Percentiles rank a stretch among this genome's conserved stretches.
Evolutionary conservation across 106 monocot species (phyloP).

Genomic region (Acorus gramineus): DNA sequence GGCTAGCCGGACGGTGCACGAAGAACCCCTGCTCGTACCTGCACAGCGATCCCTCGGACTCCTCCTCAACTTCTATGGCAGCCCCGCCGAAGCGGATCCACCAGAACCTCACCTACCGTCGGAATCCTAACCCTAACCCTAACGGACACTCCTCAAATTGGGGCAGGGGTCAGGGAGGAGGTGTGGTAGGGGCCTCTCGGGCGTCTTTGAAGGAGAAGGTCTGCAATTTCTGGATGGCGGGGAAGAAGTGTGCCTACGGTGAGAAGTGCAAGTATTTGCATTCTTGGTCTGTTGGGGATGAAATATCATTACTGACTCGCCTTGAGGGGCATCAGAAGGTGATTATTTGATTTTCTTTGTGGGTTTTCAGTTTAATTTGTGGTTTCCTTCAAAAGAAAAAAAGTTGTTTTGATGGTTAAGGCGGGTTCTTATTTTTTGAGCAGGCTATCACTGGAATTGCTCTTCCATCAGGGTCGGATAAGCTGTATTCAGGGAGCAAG

Average conservation of each 20-base stretch:
- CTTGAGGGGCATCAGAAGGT: slow-evolving; percentile 85
- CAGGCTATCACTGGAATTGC: slow-evolving; percentile 88
- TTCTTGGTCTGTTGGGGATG: slow-evolving; percentile 48
- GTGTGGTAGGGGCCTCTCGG: slow-evolving; percentile 4
- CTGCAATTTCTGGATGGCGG: slow-evolving; percentile 33
- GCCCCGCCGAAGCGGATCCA: slow-evolving; percentile 10
- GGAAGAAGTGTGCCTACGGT: slow-evolving; percentile 43
- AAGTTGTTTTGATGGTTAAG: too few species aligned
- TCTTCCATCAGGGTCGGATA: slow-evolving; percentile 79
- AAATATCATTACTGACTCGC: slow-evolving; percentile 44
- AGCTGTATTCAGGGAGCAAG: slow-evolving; percentile 88
- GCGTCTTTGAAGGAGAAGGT: slow-evolving; percentile 11
- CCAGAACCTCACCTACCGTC: too few species aligned
- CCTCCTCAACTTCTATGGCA: neutral
- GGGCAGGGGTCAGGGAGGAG: slow-evolving; percentile 37
- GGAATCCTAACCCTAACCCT: slow-evolving; percentile 14
- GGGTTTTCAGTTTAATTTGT: neutral
- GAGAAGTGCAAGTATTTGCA: slow-evolving; percentile 62
- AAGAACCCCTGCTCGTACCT: slow-evolving; percentile 10
- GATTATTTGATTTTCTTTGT: neutral
- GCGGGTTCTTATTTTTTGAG: neutral
- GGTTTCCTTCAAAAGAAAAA: neutral
- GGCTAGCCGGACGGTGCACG: slow-evolving; percentile 10
- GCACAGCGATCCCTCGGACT: slow-evolving; percentile 2
- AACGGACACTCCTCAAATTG: slow-evolving; percentile 18